Conservation (phyloP, 2,329 filamentous ascomycete species). For the Zelopaecilomyces penicillatus region DNA sequence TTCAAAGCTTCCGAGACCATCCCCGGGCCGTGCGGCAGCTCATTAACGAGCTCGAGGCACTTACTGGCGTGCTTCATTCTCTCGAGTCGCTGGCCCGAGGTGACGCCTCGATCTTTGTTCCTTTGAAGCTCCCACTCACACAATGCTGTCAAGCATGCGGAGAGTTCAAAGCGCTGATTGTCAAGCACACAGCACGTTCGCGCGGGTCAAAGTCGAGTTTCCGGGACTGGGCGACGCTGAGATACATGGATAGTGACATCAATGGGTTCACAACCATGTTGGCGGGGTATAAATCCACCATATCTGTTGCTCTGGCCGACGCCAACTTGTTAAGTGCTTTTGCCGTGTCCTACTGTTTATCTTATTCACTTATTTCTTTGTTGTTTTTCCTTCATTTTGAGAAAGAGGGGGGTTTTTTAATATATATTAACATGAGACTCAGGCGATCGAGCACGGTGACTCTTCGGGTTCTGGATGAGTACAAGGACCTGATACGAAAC, state of each 20-base stretch:
- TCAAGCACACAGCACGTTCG: slow-evolving; percentile 25
- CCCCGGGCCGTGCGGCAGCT: slow-evolving; percentile 8
- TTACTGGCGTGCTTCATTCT: slow-evolving; percentile 5
- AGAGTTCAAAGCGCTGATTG: slow-evolving; percentile 30
- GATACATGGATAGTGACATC: slow-evolving; percentile 35
- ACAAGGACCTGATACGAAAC: slow-evolving; percentile 14
- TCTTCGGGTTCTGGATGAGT: slow-evolving; percentile 10
- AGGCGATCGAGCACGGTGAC: slow-evolving; percentile 8
- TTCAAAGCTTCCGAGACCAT: slow-evolving; percentile 12
- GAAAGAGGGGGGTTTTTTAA: no score
- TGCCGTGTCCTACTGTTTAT: no score
- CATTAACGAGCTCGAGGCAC: slow-evolving; percentile 6
- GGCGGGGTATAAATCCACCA: slow-evolving; percentile 30
- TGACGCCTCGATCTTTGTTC: slow-evolving; percentile 9
- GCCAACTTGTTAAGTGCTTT: slow-evolving; percentile 12
- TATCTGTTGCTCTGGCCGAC: slow-evolving; percentile 14
- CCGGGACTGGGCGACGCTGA: slow-evolving; percentile 35
- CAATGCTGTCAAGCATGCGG: slow-evolving; percentile 33
- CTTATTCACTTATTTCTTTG: no score
- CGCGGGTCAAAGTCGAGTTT: slow-evolving; percentile 27
- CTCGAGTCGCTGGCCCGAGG: neutral
- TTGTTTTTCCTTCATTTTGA: no score
- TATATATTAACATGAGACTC: no score
- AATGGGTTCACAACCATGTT: slow-evolving; percentile 30
- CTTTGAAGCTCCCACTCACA: slow-evolving; percentile 25